These are phyloP conservation scores for Sorghum bicolor DNA, from an alignment of 176 grass and related monocot species.

Conservation along the genomic window DNA sequence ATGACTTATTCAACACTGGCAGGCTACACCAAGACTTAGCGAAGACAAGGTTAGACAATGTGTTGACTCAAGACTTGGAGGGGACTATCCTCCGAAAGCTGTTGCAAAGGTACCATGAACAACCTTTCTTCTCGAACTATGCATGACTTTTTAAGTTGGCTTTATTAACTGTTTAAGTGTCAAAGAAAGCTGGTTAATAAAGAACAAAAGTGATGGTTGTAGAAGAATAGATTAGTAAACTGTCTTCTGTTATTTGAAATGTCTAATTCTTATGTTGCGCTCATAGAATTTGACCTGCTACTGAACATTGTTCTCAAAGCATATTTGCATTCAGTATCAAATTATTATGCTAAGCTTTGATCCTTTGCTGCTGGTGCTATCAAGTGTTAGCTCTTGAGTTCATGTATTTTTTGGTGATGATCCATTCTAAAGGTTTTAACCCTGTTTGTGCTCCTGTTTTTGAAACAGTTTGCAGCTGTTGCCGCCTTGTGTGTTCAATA, in stretches of 20 bases:
- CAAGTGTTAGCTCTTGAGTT: neutral
- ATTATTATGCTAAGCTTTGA: neutral
- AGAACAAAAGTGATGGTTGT: neutral
- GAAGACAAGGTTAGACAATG: constrained; percentile 87
- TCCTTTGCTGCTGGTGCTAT: neutral
- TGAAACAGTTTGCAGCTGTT: constrained; percentile 69
- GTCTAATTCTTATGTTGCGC: neutral
- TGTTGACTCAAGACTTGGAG: constrained; percentile 74
- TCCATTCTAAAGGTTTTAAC: neutral
- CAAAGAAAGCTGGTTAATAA: neutral
- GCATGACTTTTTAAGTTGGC: neutral
- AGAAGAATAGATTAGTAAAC: neutral
- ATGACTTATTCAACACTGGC: constrained; percentile 29
- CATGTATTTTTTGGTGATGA: neutral
- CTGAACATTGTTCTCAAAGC: neutral
- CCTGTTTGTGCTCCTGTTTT: constrained; percentile 8
- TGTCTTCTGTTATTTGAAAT: neutral
- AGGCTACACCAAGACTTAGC: constrained; percentile 79
- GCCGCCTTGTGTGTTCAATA: constrained; percentile 81
- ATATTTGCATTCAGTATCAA: neutral
- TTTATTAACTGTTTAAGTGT: neutral
- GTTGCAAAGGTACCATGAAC: constrained; percentile 66
- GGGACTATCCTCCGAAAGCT: constrained; percentile 73
- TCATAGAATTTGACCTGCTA: neutral
- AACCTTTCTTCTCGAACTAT: neutral